These are phyloP conservation scores for Aechmea fasciata DNA, from an alignment of 176 grass and related monocot species.

Conservation along the genomic window DNA sequence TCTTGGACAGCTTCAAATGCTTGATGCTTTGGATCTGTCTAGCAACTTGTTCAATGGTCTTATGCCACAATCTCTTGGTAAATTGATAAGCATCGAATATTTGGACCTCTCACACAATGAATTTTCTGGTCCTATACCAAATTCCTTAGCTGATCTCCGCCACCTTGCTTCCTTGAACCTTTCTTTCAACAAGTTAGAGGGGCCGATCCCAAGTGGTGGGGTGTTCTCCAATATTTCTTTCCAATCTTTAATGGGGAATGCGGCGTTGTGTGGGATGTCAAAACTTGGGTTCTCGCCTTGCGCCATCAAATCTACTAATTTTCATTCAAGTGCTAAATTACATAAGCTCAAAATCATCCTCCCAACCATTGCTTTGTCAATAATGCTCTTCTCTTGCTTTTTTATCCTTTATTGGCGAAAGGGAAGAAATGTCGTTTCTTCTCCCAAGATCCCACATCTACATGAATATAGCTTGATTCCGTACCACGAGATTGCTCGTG, in stretches of 20 bases:
- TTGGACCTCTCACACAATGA: slow-evolving; percentile 20
- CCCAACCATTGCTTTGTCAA: slow-evolving; percentile 2
- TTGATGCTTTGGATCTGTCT: not conserved
- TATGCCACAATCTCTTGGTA: slow-evolving; percentile 20
- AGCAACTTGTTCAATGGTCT: slow-evolving; percentile 17
- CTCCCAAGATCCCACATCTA: not conserved
- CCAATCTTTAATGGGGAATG: slow-evolving; percentile 20
- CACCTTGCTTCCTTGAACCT: slow-evolving; percentile 17
- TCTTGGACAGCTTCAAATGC: slow-evolving; percentile 9
- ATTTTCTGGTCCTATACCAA: slow-evolving; percentile 17
- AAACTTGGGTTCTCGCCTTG: slow-evolving; percentile 12
- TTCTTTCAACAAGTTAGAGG: slow-evolving; percentile 20
- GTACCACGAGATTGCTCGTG: slow-evolving; percentile 18
- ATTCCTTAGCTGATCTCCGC: slow-evolving; percentile 10
- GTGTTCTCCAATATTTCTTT: slow-evolving; percentile 15
- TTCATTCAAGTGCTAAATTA: not conserved
- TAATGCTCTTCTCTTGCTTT: slow-evolving; percentile 12
- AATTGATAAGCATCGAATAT: slow-evolving; percentile 14
- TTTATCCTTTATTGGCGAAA: slow-evolving; percentile 3
- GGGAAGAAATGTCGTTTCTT: not conserved
- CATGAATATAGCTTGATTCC: slow-evolving; percentile 6
- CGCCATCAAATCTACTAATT: not conserved
- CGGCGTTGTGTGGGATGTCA: slow-evolving; percentile 5
- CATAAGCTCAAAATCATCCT: slow-evolving; percentile 10
- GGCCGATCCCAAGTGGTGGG: slow-evolving; percentile 16